Conservation (phyloP, 2,329 filamentous ascomycete species). For the Penicillium sp. region DNA sequence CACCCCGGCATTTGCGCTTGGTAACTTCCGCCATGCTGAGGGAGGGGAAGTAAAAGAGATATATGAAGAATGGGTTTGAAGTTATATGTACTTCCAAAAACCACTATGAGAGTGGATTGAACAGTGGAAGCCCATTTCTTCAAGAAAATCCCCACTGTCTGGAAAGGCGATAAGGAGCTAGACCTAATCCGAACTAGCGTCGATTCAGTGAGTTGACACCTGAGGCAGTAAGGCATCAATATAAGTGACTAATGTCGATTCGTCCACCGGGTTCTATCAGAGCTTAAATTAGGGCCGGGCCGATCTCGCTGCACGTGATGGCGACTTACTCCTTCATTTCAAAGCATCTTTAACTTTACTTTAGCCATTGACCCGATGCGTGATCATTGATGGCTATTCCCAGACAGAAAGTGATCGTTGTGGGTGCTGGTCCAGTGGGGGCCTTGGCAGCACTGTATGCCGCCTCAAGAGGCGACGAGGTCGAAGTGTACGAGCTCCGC, state of each 20-base stretch:
- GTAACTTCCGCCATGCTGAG: constrained; percentile 27
- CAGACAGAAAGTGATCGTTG: constrained; percentile 69
- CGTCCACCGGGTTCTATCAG: neutral
- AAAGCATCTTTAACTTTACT: neutral
- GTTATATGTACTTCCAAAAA: neutral
- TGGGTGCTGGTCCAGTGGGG: constrained; percentile 91
- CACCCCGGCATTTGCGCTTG: constrained; percentile 63
- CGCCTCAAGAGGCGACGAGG: constrained; percentile 78
- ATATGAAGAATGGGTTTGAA: neutral
- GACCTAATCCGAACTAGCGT: neutral
- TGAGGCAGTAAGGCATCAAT: neutral
- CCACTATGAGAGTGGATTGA: neutral
- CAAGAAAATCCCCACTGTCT: constrained; percentile 9
- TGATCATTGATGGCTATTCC: constrained; percentile 13
- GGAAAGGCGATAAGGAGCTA: constrained; percentile 1
- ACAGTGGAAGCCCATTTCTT: constrained; percentile 1
- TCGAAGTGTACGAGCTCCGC: constrained; percentile 91
- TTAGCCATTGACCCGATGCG: neutral
- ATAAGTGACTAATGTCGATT: constrained; percentile 9
- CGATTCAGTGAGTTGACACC: too few relatives aligned
- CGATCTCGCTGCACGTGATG: constrained; percentile 21
- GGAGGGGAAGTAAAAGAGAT: neutral
- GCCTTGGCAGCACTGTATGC: constrained; percentile 90
- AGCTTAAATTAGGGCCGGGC: constrained; percentile 11
- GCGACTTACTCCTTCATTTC: neutral